A percentile compares a stretch with the other conserved stretches of the same genome.
phyloP scores from a whole-genome alignment of 2,329 filamentous ascomycete species.

The Trichoderma breve region DNA sequence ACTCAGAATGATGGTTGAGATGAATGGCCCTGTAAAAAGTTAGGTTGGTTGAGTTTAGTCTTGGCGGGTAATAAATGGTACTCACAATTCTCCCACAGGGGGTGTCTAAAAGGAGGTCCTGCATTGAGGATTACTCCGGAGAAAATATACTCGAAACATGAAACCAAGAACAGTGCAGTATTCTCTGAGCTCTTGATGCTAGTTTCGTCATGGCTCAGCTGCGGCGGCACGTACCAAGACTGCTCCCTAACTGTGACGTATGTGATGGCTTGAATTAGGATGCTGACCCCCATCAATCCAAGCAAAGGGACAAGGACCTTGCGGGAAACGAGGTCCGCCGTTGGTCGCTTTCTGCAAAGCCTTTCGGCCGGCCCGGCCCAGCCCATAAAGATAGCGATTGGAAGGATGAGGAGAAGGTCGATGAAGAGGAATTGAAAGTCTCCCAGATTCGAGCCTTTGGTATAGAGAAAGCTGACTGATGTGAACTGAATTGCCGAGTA shows the following conservation, averaged over 20 bases:
- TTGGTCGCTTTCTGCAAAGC: slow-evolving; percentile 81
- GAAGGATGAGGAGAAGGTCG: slow-evolving; percentile 85
- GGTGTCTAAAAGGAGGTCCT: slow-evolving; percentile 85
- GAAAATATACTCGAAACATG: slow-evolving; percentile 92
- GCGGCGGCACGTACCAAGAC: slow-evolving; percentile 82
- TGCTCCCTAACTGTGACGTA: slow-evolving; percentile 75
- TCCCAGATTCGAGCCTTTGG: slow-evolving; percentile 87
- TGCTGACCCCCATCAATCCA: slow-evolving; percentile 81
- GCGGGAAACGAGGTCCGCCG: slow-evolving; percentile 84
- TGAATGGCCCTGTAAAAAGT: slow-evolving; percentile 67
- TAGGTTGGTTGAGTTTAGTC: neutral
- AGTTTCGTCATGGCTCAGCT: slow-evolving; percentile 71
- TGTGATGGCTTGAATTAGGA: slow-evolving; percentile 70
- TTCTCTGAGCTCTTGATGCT: slow-evolving; percentile 93
- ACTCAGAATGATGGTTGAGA: slow-evolving; percentile 69
- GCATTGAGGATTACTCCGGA: slow-evolving; percentile 86
- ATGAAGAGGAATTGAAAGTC: slow-evolving; percentile 99
- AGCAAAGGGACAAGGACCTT: slow-evolving; percentile 89
- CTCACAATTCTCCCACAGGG: slow-evolving; percentile 75
- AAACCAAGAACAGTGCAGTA: slow-evolving; percentile 82
- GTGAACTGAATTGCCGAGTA: slow-evolving; percentile 99
- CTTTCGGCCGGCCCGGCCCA: slow-evolving; percentile 83
- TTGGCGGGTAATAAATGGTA: slow-evolving; percentile 20
- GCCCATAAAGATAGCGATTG: slow-evolving; percentile 98
- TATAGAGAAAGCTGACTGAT: slow-evolving; percentile 93